Conservation (phyloP, 495 filamentous ascomycete genomes). For the Achaetomiella virescens region DNA sequence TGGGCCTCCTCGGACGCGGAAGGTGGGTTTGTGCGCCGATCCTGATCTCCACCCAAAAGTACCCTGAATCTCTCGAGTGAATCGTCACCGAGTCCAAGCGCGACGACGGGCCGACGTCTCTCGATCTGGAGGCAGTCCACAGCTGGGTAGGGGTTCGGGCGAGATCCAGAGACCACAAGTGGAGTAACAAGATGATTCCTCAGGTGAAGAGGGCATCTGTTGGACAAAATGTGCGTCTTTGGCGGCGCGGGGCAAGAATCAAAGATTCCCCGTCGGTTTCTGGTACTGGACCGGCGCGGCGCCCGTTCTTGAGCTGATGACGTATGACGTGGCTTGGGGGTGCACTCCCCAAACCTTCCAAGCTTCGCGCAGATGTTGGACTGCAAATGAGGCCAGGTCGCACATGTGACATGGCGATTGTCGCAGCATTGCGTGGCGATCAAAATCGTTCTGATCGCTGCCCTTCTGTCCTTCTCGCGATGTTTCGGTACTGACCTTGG, state of each 20-base stretch:
- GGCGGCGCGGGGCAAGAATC: too few relatives aligned
- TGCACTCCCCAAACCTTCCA: not conserved
- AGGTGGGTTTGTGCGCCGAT: not conserved
- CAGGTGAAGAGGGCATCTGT: too few relatives aligned
- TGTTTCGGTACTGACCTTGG: not conserved
- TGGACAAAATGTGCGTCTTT: too few relatives aligned
- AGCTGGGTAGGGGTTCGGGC: not conserved
- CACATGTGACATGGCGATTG: not conserved
- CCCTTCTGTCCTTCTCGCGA: not conserved
- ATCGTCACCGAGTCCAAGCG: not conserved
- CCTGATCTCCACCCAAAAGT: not conserved
- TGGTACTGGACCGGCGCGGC: too few relatives aligned
- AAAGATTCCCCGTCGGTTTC: too few relatives aligned
- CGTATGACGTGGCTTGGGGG: constrained; percentile 7
- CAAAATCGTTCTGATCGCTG: not conserved
- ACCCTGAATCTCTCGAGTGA: not conserved
- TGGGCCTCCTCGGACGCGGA: too few relatives aligned
- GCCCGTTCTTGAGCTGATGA: not conserved
- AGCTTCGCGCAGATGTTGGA: too few relatives aligned
- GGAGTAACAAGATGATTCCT: not conserved
- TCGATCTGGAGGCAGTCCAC: not conserved
- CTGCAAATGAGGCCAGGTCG: not conserved
- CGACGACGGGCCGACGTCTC: too few relatives aligned
- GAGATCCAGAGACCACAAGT: not conserved
- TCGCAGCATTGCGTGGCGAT: not conserved